phyloP scores from a whole-genome alignment of 495 filamentous ascomycete genomes.

The Hyphodiscus hymeniophilus region DNA sequence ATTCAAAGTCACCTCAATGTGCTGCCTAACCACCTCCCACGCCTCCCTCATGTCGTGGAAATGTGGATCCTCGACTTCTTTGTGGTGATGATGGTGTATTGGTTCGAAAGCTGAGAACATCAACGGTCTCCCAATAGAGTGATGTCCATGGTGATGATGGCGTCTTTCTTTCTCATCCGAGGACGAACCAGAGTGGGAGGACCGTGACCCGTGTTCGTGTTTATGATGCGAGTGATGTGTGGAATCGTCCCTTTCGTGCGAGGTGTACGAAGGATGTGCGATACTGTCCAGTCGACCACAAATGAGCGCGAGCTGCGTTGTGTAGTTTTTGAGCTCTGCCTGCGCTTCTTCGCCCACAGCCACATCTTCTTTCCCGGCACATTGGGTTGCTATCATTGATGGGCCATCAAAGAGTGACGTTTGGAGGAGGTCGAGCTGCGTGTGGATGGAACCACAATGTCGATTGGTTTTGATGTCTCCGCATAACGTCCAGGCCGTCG shows the following conservation, averaged over 20 bases:
- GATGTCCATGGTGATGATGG: no score
- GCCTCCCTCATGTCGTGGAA: not conserved
- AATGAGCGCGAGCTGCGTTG: no score
- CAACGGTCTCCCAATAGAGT: no score
- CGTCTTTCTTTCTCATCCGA: no score
- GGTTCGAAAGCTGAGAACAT: not conserved
- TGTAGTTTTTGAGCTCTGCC: no score
- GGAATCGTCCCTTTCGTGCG: not conserved
- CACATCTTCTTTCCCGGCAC: no score
- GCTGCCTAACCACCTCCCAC: not conserved
- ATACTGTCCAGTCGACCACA: no score
- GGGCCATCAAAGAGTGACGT: not conserved
- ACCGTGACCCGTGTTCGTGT: no score
- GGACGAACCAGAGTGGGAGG: no score
- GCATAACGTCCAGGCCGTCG: not conserved
- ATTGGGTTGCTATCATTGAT: no score
- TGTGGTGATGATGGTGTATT: not conserved
- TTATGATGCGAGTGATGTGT: no score
- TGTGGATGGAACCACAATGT: not conserved
- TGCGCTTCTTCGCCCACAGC: no score
- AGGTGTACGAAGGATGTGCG: not conserved
- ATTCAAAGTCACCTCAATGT: not conserved
- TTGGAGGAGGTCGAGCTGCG: constrained; percentile 1
- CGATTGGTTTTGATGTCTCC: not conserved
- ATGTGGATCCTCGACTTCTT: constrained; percentile 1